Evolutionary conservation across 257 asterid genomes (phyloP), one percentile per base, ranked within the genome.

Genomic region (Agastache rugosa): DNA sequence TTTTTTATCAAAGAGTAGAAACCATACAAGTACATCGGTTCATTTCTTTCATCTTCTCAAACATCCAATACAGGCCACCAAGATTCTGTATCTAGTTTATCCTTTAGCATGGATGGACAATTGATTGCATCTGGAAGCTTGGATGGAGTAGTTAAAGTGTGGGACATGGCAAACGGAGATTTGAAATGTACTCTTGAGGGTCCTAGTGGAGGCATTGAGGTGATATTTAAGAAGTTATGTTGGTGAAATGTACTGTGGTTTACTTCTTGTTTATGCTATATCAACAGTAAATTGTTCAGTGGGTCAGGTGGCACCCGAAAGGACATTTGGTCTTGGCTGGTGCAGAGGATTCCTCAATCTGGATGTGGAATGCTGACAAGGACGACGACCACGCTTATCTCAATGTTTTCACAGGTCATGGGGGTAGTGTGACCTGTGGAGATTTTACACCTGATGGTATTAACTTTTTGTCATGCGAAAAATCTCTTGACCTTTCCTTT

Each of bases 401-500:
- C 54, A 78, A 76, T 50, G 85, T 83, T 75, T 94, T 92, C 79
- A 47, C 75, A 0, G 97, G 99, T 67, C 99, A 95, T 77, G 90
- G 76, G 68, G 75, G 81, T 75, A 82, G 89, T 80, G 96, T 94
- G 53, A 82, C 99, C n/a, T 95, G 99, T 19, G 97, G 99, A 53
- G 91, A 85, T 83, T 88, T 95, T 82, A 95, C 98, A 11, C 99
- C 96, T 45, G 97, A 95, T 83, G 99, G 99, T 94, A 89, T 72
- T 62, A 60, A 14, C 59, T 58, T 54, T 73, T 27, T 44, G 17
- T 73, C 75, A 58, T 55, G 14, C 65, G 48, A 60, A 59, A 59
- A 41, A 19, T 56, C 23, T 41, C 54, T 31, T 41, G 75, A 20
- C 39, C 63, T 53, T 71, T 34, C 31, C 35, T 56, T 54, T 51